These are phyloP conservation scores for Paracorniculantispora psalliotae DNA, from an alignment of 2,329 filamentous ascomycete species.

Conservation along the genomic window DNA sequence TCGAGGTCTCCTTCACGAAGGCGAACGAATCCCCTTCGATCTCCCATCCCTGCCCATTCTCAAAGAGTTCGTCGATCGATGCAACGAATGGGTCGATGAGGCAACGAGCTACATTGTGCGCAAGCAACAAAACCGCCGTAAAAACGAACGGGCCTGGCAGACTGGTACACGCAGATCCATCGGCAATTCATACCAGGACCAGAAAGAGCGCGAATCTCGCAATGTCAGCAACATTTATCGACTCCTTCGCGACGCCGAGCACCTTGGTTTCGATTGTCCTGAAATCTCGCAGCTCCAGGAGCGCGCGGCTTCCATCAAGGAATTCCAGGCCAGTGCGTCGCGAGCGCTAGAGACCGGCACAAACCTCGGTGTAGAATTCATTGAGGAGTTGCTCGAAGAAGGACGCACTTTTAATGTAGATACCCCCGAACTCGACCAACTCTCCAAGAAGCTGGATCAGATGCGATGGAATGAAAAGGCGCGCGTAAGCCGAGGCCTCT, in stretches of 20 bases:
- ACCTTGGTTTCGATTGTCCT: conserved; percentile 86
- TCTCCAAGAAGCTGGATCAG: conserved; percentile 77
- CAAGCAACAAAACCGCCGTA: conserved; percentile 95
- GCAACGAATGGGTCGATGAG: conserved; percentile 97
- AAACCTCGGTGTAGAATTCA: conserved; percentile 61
- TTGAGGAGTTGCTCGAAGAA: conserved; percentile 87
- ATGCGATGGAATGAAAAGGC: conserved; percentile 85
- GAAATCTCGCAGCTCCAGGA: conserved; percentile 85
- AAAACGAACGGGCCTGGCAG: conserved; percentile 85
- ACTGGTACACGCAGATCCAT: conserved; percentile 67
- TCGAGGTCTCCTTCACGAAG: conserved; percentile 79
- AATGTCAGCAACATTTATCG: conserved; percentile 85
- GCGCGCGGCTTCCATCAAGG: conserved; percentile 75
- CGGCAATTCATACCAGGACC: conserved; percentile 50
- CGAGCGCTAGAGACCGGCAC: conserved; percentile 63
- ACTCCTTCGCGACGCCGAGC: conserved; percentile 76
- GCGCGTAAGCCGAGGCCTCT: conserved; percentile 55
- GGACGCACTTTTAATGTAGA: conserved; percentile 88
- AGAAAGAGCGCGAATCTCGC: conserved; percentile 79
- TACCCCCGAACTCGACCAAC: conserved; percentile 77
- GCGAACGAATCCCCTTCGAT: conserved; percentile 91
- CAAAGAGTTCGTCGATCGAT: conserved; percentile 86
- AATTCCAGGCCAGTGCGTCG: conserved; percentile 74
- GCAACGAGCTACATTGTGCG: conserved; percentile 93
- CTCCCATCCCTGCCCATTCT: conserved; percentile 77